These are phyloP conservation scores for Mycena citricolor DNA, from an alignment of 1,284 basidiomycete species.

Conservation along the genomic window DNA sequence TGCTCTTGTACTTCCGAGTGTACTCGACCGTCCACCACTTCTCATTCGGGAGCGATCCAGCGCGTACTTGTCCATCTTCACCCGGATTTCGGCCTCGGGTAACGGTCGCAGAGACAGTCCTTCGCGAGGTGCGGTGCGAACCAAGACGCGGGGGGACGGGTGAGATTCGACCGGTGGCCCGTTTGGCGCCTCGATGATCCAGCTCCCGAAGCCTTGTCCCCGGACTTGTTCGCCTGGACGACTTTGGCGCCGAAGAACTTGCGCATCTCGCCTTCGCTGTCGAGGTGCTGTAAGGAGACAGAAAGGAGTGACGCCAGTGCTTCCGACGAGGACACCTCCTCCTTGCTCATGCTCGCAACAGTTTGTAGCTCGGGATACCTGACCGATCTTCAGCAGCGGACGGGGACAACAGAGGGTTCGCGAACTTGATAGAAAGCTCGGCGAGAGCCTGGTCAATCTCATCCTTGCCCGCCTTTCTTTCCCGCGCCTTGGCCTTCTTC, in stretches of 20 bases:
- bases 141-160: constrained; percentile 63
- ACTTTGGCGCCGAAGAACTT: constrained; percentile 92
- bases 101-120: constrained; percentile 67
- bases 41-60: constrained; percentile 53
- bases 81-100: constrained; percentile 52
- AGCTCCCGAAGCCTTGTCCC: constrained; percentile 24
- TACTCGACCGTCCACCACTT: constrained; percentile 89
- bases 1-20: constrained; percentile 76
- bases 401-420: not conserved
- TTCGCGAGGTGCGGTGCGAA: constrained; percentile 61
- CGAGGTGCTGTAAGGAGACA: constrained; percentile 77
- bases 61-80: constrained; percentile 42
- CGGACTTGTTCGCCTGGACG: constrained; percentile 55
- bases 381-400: constrained; percentile 1
- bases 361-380: constrained; percentile 60
- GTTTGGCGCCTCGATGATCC: constrained; percentile 32
- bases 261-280: constrained; percentile 84
- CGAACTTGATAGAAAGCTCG: constrained; percentile 76
- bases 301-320: constrained; percentile 62
- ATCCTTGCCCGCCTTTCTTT: constrained; percentile 65
- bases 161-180: constrained; percentile 57
- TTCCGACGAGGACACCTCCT: constrained; percentile 7
- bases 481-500: constrained; percentile 65
- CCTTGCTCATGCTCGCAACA: constrained; percentile 5
- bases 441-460: constrained; percentile 82